Percentiles rank a stretch among this genome's conserved stretches.
These are phyloP conservation scores for Claviceps maximensis DNA, from an alignment of 2,329 filamentous ascomycete genomes.

Conservation along the genomic window DNA sequence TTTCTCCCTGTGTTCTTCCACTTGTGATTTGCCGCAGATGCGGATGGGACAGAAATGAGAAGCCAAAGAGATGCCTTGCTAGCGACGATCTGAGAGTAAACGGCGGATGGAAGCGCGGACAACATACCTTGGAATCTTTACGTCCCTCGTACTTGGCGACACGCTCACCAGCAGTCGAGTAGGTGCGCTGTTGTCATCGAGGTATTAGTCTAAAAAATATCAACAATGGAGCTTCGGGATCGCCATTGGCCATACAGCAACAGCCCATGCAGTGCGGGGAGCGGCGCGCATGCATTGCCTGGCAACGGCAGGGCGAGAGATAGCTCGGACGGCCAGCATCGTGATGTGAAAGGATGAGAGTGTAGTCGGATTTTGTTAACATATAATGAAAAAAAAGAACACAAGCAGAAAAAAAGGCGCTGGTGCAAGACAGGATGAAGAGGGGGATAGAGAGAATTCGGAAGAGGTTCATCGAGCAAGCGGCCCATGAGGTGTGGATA, in stretches of 20 bases:
- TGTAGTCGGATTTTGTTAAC: slow-evolving; percentile 10
- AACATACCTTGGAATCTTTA: slow-evolving; percentile 73
- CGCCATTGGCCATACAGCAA: slow-evolving; percentile 19
- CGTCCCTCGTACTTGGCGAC: slow-evolving; percentile 90
- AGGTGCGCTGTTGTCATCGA: slow-evolving; percentile 42
- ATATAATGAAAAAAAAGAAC: slow-evolving; percentile 9
- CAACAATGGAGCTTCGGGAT: slow-evolving; percentile 4
- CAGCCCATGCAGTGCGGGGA: slow-evolving; percentile 35
- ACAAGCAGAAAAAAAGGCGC: slow-evolving; percentile 13
- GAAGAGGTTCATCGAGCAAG: background rate
- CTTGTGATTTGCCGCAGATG: background rate
- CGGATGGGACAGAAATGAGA: background rate
- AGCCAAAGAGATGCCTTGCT: background rate
- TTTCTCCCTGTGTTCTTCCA: background rate
- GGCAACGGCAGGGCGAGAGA: slow-evolving; percentile 56
- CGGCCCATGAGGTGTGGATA: slow-evolving; percentile 10
- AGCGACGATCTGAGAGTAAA: background rate
- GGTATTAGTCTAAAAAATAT: slow-evolving; percentile 2
- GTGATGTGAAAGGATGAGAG: slow-evolving; percentile 20
- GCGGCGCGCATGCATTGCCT: slow-evolving; percentile 65
- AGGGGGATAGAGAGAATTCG: slow-evolving; percentile 5
- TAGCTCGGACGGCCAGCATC: slow-evolving; percentile 74
- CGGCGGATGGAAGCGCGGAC: slow-evolving; percentile 1
- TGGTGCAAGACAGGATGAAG: slow-evolving; percentile 7
- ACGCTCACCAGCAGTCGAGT: slow-evolving; percentile 50